A percentile compares a stretch with the other conserved stretches of the same genome.
These are phyloP conservation scores for Trichophyton mentagrophytes DNA, from an alignment of 2,329 filamentous ascomycete species.

Conservation along the genomic window DNA sequence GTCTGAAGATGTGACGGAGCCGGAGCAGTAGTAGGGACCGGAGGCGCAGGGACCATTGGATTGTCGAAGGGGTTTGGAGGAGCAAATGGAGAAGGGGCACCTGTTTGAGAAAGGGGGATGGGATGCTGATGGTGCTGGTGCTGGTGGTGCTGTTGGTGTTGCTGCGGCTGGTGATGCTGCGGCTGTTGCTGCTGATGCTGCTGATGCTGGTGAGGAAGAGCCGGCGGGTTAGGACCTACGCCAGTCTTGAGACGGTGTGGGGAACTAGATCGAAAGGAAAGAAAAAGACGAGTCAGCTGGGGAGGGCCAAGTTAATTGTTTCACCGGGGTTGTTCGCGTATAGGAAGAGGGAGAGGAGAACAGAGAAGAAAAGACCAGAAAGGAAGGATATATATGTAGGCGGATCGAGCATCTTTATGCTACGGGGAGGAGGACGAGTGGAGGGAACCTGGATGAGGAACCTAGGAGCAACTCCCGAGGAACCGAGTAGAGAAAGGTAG, in stretches of 20 bases:
- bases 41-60: conserved; percentile 26
- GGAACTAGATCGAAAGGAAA: conserved; percentile 20
- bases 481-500: conserved; percentile 7
- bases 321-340: conserved; percentile 3
- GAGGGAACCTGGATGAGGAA: conserved; percentile 8
- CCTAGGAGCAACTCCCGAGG: conserved; percentile 1
- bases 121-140: neutral
- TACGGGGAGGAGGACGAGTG: conserved; percentile 8
- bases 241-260: conserved; percentile 33
- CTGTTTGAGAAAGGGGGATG: conserved; percentile 25
- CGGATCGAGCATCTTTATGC: conserved; percentile 12
- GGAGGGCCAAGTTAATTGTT: conserved; percentile 6
- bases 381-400: conserved; percentile 7
- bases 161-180: neutral
- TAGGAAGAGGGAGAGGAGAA: conserved; percentile 9
- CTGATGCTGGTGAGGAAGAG: conserved; percentile 17
- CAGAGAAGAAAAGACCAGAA: conserved; percentile 5
- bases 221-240: conserved; percentile 22
- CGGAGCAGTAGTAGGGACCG: conserved; percentile 15
- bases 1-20: conserved; percentile 8
- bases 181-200: neutral
- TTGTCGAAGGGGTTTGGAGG: conserved; percentile 23
- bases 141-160: neutral
- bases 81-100: conserved; percentile 23
- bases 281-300: conserved; percentile 6